A percentile compares a stretch with the other conserved stretches of the same genome.
These are phyloP conservation scores for Trichoderma erinaceum DNA, from an alignment of 495 filamentous ascomycete genomes.

Conservation along the genomic window DNA sequence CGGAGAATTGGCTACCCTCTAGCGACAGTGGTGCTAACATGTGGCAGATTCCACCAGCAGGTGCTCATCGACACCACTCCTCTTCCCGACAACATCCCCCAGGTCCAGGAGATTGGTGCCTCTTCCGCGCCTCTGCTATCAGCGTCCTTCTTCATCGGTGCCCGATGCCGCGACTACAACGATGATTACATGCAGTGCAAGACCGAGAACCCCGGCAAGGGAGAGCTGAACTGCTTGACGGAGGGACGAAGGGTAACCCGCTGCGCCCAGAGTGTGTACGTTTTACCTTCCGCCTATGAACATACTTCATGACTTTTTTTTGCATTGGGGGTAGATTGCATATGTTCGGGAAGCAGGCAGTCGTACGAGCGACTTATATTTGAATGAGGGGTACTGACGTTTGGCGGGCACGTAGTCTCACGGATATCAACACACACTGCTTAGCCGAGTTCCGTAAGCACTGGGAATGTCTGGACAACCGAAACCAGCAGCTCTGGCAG, in stretches of 20 bases:
- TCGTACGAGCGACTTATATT: conserved; percentile 8
- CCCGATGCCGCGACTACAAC: conserved; percentile 88
- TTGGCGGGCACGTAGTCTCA: conserved; percentile 53
- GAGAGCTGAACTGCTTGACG: conserved; percentile 90
- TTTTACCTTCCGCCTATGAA: conserved; percentile 22
- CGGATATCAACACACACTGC: conserved; percentile 94
- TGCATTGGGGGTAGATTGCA: background rate
- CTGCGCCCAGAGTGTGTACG: conserved; percentile 94
- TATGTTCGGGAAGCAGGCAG: background rate
- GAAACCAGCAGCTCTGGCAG: conserved; percentile 94
- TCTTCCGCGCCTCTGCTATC: conserved; percentile 86
- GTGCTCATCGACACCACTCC: conserved; percentile 93
- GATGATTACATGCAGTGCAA: conserved; percentile 99
- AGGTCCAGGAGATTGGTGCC: conserved; percentile 83
- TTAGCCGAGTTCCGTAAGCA: conserved; percentile 83
- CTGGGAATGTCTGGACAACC: conserved; percentile 92
- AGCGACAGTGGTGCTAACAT: conserved; percentile 21
- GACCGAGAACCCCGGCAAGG: conserved; percentile 75
- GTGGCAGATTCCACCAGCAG: conserved; percentile 79
- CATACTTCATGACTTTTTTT: background rate
- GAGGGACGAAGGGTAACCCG: conserved; percentile 94
- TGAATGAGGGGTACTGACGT: conserved; percentile 11
- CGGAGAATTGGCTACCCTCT: background rate
- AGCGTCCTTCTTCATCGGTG: conserved; percentile 96
- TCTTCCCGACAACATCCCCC: conserved; percentile 82